Evolutionary conservation across 441 rosid species (phyloP), one percentile per base, ranked within the genome.

Genomic region (Pelargonium australe): DNA sequence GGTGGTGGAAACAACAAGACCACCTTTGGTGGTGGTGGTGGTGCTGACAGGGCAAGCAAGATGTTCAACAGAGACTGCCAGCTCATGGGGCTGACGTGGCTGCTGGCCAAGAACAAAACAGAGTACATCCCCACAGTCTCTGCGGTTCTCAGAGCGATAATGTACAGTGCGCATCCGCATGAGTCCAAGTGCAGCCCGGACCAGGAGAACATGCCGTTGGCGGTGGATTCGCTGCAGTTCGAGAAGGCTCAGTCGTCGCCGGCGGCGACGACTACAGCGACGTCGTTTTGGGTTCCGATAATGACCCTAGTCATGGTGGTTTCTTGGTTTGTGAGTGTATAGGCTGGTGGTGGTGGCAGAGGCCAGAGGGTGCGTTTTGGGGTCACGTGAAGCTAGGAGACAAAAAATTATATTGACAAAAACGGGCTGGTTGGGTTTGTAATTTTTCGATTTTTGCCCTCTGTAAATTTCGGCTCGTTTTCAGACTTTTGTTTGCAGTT

Each of bases 141-240:
- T 1, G 99, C 99, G 12, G 99, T 90, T 44, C 75, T 95, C 17
- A 79, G 99, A 72, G 99, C 99, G 63, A 80, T 92, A 11, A 87
- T 95, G 98, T 92, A 92, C 79, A 95, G 91, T 61, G 76, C 93
- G 4, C 89, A 85, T 79, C 90, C 89, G 8, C 94, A 83, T 73
- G 80, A 82, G 74, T 80, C 88, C 70, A 89, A 81, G 77, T 95
- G 99, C 45, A 95, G 97, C 76, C 97, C 98, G 10, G 99, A 90
- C 81, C 98, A 92, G 73, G 99, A 95, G 83, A 90, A 92, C 89
- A 95, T 95, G 99, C 99, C 99, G 1, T 80, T 95, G 68, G 99
- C 99, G 44, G 98, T 92, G 53, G 99, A 95, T 82, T 95, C 99
- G 57, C 88, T 92, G n/a, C 95, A 91, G 83, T 83, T 95, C 67